Evolutionary conservation across 306 rosid species (phyloP).

Genomic region (Castanea mollissima): DNA sequence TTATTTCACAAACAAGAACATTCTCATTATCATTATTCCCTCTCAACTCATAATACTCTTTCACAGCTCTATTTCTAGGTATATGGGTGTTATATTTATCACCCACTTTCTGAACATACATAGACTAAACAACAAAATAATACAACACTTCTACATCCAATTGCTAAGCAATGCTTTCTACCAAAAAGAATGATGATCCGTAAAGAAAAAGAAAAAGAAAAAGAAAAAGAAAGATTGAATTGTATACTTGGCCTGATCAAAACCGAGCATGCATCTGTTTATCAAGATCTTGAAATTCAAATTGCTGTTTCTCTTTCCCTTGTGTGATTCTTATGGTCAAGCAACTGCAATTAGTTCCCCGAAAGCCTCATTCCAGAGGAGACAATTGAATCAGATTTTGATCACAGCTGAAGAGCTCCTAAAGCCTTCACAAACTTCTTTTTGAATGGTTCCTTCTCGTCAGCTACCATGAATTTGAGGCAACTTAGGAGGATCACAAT

Average conservation of each 20-base stretch:
- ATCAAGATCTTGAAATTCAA: neutral
- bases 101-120: constrained; percentile 28
- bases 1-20: neutral
- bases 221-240: constrained; percentile 34
- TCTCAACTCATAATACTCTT: neutral
- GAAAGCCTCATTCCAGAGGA: constrained; percentile 27
- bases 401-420: neutral
- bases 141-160: constrained; percentile 18
- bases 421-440: constrained; percentile 2
- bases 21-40: neutral
- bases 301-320: constrained; percentile 2
- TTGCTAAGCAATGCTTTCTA: constrained; percentile 31
- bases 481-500: constrained; percentile 53
- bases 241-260: constrained; percentile 16
- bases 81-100: constrained; percentile 9
- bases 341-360: constrained; percentile 11
- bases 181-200: constrained; percentile 40
- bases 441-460: constrained; percentile 14
- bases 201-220: constrained; percentile 9
- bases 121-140: constrained; percentile 5
- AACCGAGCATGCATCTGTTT: constrained; percentile 15
- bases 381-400: neutral
- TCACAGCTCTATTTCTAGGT: constrained; percentile 11
- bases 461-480: constrained; percentile 25
- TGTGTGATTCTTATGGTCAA: constrained; percentile 2